Conservation (phyloP, 2,329 filamentous ascomycete genomes). For the Karstenula rhodostoma region DNA sequence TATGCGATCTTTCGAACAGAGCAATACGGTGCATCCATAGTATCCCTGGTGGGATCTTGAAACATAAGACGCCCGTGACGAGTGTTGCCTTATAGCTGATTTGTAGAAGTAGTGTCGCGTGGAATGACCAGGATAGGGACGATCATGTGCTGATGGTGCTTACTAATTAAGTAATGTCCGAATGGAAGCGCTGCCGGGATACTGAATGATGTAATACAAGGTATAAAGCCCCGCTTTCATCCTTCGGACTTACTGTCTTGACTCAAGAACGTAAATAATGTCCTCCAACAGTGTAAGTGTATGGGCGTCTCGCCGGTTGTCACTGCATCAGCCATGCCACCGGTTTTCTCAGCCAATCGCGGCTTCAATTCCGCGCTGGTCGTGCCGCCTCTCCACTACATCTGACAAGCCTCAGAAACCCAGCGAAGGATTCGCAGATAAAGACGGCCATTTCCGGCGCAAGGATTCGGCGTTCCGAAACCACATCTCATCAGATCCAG, state of each 20-base stretch:
- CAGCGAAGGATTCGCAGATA: slow-evolving; percentile 36
- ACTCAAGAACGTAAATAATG: background rate
- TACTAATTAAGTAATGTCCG: slow-evolving; percentile 1
- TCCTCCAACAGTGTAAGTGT: slow-evolving; percentile 6
- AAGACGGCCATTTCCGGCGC: slow-evolving; percentile 65
- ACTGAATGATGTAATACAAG: background rate
- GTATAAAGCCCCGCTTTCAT: background rate
- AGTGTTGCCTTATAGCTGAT: background rate
- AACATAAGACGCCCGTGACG: background rate
- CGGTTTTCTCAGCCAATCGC: background rate
- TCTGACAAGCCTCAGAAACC: background rate
- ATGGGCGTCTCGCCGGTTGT: background rate
- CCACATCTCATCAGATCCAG: slow-evolving; percentile 60
- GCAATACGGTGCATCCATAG: background rate
- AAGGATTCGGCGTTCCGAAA: slow-evolving; percentile 65
- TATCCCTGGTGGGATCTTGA: background rate
- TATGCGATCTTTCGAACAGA: background rate
- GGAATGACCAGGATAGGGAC: background rate
- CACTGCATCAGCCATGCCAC: background rate
- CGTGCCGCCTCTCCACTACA: background rate
- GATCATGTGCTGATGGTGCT: slow-evolving; percentile 1
- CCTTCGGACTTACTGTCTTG: background rate
- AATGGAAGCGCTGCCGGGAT: background rate
- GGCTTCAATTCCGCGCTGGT: background rate
- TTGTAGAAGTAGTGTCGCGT: background rate